phyloP scores from a whole-genome alignment of 75 land plant species.

The Picea sitchensis region DNA sequence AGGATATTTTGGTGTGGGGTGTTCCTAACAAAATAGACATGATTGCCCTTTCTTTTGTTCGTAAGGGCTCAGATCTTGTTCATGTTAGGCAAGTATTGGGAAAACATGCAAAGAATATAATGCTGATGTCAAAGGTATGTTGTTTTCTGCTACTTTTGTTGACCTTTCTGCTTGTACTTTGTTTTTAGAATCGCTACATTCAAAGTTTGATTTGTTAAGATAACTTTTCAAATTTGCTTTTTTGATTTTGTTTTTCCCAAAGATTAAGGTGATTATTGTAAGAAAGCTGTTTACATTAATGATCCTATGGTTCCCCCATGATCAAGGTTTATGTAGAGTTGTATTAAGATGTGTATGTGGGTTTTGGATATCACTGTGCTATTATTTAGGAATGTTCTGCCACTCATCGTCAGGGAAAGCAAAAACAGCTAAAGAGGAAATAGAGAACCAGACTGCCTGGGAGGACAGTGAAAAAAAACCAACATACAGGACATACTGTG shows the following conservation, averaged over 20 bases:
- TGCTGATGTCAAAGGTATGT: conserved; percentile 85
- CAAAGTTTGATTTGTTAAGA: neutral
- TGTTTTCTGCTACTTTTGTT: neutral
- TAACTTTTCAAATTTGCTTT: neutral
- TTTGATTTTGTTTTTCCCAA: neutral
- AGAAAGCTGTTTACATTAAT: neutral
- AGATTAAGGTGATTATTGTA: neutral
- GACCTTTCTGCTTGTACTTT: neutral
- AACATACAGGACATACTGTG: no score
- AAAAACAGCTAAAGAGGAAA: no score
- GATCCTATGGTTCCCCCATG: neutral
- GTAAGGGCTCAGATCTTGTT: conserved; percentile 87
- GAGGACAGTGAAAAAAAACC: no score
- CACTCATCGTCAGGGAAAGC: no score
- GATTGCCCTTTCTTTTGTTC: conserved; percentile 95
- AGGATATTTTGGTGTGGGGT: conserved; percentile 88
- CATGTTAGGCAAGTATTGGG: conserved; percentile 70
- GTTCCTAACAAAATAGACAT: conserved; percentile 89
- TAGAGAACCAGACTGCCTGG: no score
- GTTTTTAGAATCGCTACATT: neutral
- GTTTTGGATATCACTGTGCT: no score
- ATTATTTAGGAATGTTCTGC: no score
- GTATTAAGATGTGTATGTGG: neutral
- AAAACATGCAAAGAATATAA: conserved; percentile 64
- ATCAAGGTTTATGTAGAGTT: neutral